These are phyloP conservation scores for Cryptococcus sp. DNA, from an alignment of 1,284 basidiomycete genomes.

Conservation along the genomic window DNA sequence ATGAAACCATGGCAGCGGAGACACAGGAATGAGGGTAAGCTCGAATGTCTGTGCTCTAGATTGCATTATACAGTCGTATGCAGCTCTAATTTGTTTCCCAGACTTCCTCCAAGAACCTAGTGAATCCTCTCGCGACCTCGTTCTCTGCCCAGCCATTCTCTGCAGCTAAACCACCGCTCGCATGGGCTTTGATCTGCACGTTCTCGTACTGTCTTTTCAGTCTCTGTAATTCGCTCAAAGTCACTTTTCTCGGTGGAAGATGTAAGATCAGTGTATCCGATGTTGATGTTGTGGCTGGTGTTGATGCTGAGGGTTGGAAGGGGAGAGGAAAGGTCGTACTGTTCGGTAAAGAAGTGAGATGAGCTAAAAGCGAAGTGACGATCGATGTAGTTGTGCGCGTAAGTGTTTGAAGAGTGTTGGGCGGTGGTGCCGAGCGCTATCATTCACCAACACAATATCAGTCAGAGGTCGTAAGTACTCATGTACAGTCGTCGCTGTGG, in stretches of 20 bases:
- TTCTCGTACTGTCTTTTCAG: slow-evolving; percentile 84
- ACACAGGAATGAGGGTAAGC: neutral
- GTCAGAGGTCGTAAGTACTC: neutral
- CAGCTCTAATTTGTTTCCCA: slow-evolving; percentile 47
- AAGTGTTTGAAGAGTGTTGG: slow-evolving; percentile 74
- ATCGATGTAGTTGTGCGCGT: slow-evolving; percentile 70
- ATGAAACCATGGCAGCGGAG: neutral
- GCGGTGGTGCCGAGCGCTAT: slow-evolving; percentile 73
- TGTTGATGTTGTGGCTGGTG: neutral
- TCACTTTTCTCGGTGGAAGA: slow-evolving; percentile 60
- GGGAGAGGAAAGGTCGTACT: slow-evolving; percentile 60
- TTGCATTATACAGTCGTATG: neutral
- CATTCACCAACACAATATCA: neutral
- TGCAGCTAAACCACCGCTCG: slow-evolving; percentile 75
- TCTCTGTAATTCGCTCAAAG: slow-evolving; percentile 80
- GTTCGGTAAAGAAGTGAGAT: slow-evolving; percentile 58
- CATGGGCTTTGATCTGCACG: slow-evolving; percentile 83
- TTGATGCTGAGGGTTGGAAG: slow-evolving; percentile 48
- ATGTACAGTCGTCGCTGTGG: neutral
- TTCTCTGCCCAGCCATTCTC: slow-evolving; percentile 75
- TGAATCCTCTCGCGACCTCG: slow-evolving; percentile 73
- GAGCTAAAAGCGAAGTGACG: slow-evolving; percentile 66
- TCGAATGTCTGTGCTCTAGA: neutral
- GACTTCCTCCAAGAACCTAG: slow-evolving; percentile 69
- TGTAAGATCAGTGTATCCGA: slow-evolving; percentile 9